Conservation (phyloP, 2,329 filamentous ascomycete species). For the Cytospora paraplurivora region DNA sequence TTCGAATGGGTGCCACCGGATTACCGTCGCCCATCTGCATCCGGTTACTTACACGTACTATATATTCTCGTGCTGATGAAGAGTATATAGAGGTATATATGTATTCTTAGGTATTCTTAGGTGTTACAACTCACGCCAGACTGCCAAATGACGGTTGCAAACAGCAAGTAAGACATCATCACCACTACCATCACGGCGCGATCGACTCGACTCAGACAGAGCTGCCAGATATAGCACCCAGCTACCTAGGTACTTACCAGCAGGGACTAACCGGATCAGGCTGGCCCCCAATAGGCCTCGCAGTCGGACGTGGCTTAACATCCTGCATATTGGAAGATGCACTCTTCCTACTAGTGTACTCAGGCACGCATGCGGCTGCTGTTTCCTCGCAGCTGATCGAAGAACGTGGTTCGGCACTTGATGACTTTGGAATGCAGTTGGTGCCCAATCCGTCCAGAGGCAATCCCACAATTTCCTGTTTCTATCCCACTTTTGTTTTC, state of each 20-base stretch:
- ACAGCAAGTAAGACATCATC: neutral
- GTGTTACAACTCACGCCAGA: neutral
- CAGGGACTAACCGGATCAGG: neutral
- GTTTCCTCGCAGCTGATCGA: neutral
- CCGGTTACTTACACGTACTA: neutral
- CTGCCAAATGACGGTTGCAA: neutral
- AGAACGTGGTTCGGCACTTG: neutral
- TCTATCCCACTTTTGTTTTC: neutral
- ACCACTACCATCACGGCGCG: neutral
- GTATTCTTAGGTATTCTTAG: neutral
- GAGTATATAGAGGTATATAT: neutral
- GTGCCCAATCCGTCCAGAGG: neutral
- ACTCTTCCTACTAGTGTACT: neutral
- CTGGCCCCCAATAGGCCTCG: neutral
- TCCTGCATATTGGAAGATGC: neutral
- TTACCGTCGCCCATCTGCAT: neutral
- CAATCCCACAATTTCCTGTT: neutral
- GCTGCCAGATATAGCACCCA: constrained; percentile 3
- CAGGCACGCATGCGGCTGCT: neutral
- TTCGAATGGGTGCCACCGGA: constrained; percentile 14
- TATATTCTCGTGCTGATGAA: neutral
- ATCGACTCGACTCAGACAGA: neutral
- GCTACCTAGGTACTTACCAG: neutral
- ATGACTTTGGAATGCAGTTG: neutral
- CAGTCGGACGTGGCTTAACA: neutral